Percentiles rank a stretch among this genome's conserved stretches.
Evolutionary conservation across 2,329 filamentous ascomycete species (phyloP).

Genomic region (Westerdykella aurantiaca): DNA sequence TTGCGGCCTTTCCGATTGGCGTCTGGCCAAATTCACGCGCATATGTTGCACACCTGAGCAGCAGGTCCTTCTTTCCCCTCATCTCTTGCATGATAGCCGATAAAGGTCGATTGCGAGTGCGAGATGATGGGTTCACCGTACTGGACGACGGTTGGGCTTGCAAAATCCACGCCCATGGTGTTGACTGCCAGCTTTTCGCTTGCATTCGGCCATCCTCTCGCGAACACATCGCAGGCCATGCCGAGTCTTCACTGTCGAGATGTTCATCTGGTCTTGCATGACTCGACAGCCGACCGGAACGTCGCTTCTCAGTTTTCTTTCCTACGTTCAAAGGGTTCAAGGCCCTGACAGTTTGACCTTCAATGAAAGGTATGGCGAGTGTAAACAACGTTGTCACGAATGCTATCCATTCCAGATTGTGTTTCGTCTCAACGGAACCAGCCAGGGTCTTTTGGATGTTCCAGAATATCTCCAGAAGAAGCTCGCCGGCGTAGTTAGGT

Average conservation of each 20-base stretch:
- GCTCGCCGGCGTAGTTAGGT: constrained; percentile 32
- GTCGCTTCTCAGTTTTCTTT: constrained; percentile 16
- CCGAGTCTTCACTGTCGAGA: constrained; percentile 21
- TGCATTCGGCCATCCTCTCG: constrained; percentile 21
- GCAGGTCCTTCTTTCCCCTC: constrained; percentile 20
- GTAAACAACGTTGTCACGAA: constrained; percentile 38
- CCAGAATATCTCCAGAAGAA: constrained; percentile 37
- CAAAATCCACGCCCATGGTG: constrained; percentile 33
- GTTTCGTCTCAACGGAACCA: constrained; percentile 6
- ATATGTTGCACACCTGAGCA: constrained; percentile 24
- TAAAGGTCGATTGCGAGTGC: constrained; percentile 7
- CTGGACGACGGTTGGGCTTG: constrained; percentile 19
- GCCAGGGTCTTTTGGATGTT: constrained; percentile 25
- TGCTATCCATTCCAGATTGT: constrained; percentile 34
- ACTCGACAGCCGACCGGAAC: constrained; percentile 19
- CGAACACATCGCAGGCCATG: constrained; percentile 32
- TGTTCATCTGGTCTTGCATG: constrained; percentile 20
- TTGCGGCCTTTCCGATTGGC: constrained; percentile 34
- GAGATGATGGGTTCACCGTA: constrained; percentile 20
- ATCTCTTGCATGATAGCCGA: constrained; percentile 23
- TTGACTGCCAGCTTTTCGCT: constrained; percentile 27
- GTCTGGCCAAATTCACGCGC: constrained; percentile 33
- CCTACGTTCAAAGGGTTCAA: constrained; percentile 10
- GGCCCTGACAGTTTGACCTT: constrained; percentile 23
- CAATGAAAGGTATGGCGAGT: constrained; percentile 33